phyloP scores from a whole-genome alignment of 345 rosid genomes.

The Reutealis trisperma region DNA sequence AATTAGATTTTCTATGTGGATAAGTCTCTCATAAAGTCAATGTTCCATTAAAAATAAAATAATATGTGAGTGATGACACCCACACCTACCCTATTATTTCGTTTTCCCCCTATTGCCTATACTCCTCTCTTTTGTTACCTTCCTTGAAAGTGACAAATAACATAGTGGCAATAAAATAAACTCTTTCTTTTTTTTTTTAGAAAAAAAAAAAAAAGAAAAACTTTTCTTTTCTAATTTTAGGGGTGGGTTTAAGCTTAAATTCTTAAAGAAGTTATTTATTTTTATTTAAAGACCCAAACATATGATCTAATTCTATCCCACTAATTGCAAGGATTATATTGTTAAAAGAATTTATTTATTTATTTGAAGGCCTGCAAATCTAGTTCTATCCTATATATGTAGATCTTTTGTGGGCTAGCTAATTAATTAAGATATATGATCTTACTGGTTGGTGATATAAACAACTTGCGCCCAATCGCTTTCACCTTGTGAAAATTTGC shows the following conservation, averaged over 20 bases:
- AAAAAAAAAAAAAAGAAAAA: too few species aligned
- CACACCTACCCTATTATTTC: too few species aligned
- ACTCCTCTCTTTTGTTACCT: not conserved
- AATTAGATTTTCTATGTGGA: not conserved
- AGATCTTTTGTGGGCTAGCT: not conserved
- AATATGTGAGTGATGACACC: not conserved
- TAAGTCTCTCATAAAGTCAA: constrained; percentile 22
- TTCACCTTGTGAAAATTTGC: not conserved
- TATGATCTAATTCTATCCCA: too few species aligned
- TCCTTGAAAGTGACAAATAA: constrained; percentile 10
- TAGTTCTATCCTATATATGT: not conserved
- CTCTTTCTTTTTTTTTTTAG: too few species aligned
- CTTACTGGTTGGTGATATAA: not conserved
- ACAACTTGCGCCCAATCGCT: not conserved
- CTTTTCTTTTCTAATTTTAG: too few species aligned
- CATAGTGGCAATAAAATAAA: not conserved
- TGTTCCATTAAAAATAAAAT: not conserved
- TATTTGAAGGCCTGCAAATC: not conserved
- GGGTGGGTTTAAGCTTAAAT: too few species aligned
- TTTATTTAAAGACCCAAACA: too few species aligned
- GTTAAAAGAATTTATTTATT: too few species aligned
- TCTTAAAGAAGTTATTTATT: too few species aligned
- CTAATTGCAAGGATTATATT: too few species aligned
- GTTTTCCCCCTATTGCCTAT: not conserved
- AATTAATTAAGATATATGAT: too few species aligned